Base-by-base conservation (phyloP, 805 yeast genomes). In the Candida hungchunana region DNA sequence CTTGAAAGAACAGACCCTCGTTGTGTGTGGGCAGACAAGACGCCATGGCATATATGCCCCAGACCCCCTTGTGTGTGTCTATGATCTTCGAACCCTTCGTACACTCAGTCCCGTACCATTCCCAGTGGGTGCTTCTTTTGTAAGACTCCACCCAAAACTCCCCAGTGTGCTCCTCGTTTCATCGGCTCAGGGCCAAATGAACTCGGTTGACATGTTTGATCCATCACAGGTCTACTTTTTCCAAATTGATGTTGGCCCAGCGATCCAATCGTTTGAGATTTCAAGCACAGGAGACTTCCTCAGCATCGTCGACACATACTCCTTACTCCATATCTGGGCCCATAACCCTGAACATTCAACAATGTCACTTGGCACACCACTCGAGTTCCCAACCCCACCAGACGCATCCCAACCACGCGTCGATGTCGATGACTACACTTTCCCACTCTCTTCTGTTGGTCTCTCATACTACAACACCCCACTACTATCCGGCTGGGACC, bases 41-140 rank as follows among this genome's bases (percentile, higher is more conserved):
- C 73, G 87, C 31, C 74, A 77, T 33, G 77, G 79, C 31, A 66
- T 69, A 7, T 67, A 67, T 37, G 59, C 71, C 14, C 68, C 77
- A 7, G 97, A 93, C 53, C 90, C 95, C 0, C 69, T 90, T 43
- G 88, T 90, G 15, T 80, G 80, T 46, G 77, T 87, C 15, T 87
- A 77, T 56, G 97, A 93, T 57, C 57, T 86, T 20, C 71, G 94
- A 43, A 73, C 77, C 39, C 66, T 84, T 75, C 71, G 75, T 34
- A 71, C 88, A 2, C 59, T 80, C 37, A 67, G 94, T 0, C 96
- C 97, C 4, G 68, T 90, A 7, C 77, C 96, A 4, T 87, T 88
- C 51, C 88, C 93, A 1, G 81, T 88, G 0, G 97, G 97, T 10
- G 96, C 97, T 1, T 71, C 83, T 8, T 83, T 73, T 54, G 93